phyloP scores from a whole-genome alignment of 169 alveolate genomes.

The Plasmodium vinckei region DNA sequence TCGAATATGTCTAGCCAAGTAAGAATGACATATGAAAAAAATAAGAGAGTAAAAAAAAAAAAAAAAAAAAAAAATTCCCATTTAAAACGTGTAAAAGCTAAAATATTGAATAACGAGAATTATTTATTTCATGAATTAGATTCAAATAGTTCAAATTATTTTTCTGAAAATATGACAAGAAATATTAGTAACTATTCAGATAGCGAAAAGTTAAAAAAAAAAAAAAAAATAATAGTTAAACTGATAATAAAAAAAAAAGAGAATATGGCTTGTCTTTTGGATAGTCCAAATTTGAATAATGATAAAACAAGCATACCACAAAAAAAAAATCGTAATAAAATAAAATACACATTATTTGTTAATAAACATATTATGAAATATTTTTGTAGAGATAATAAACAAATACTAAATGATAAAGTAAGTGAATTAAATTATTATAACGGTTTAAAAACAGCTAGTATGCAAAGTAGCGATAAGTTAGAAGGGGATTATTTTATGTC shows the following conservation, averaged over 20 bases:
- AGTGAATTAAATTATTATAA: no score
- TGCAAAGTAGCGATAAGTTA: no score
- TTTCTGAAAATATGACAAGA: slow-evolving; percentile 12
- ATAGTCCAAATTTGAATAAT: no score
- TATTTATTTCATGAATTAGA: slow-evolving; percentile 25
- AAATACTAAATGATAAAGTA: not conserved
- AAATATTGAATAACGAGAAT: not conserved
- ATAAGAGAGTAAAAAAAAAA: no score
- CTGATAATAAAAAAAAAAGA: not conserved
- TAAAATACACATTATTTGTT: slow-evolving; percentile 35
- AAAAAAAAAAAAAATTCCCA: no score
- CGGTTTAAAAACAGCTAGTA: no score
- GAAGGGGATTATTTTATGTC: not conserved
- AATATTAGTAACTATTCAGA: not conserved
- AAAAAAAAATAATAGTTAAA: not conserved
- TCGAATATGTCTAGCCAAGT: no score
- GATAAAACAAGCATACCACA: not conserved
- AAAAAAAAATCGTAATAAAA: slow-evolving; percentile 3
- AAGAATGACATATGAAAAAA: no score
- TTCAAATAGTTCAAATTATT: slow-evolving; percentile 4
- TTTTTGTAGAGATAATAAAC: not conserved
- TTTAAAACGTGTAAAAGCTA: no score
- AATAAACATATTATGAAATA: not conserved
- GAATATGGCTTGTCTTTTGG: no score
- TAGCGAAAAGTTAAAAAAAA: slow-evolving; percentile 7